Evolutionary conservation across 352 stramenopile genomes (phyloP).

Genomic region (Pythium guiyangense): DNA sequence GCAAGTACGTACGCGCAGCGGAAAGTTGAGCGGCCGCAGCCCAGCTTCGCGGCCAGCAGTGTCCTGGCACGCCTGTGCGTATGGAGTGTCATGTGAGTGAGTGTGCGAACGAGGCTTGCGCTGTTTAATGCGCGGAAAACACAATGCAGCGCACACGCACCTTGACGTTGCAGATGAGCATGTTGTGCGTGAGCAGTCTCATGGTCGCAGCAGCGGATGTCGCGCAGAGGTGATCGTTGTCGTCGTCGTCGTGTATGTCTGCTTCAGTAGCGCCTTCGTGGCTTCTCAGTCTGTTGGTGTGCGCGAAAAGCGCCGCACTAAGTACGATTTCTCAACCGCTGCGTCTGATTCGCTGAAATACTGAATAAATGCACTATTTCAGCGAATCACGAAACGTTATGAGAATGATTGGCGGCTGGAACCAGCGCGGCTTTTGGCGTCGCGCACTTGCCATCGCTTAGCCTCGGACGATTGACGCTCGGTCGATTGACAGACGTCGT

Average conservation of each 20-base stretch:
- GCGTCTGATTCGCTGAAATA: too few relatives aligned
- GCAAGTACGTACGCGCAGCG: constrained; percentile 39
- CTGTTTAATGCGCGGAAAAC: too few relatives aligned
- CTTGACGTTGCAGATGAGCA: constrained; percentile 86
- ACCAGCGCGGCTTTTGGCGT: constrained; percentile 8
- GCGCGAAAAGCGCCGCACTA: too few relatives aligned
- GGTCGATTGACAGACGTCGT: neutral
- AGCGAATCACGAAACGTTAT: neutral
- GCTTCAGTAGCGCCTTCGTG: too few relatives aligned
- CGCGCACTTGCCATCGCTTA: neutral
- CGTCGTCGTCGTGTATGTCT: neutral
- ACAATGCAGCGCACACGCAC: constrained; percentile 15
- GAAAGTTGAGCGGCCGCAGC: constrained; percentile 70
- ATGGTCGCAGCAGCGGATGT: constrained; percentile 33
- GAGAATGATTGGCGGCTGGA: constrained; percentile 39
- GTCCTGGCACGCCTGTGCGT: constrained; percentile 61
- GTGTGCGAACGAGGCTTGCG: too few relatives aligned
- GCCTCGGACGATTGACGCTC: neutral
- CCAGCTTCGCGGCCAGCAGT: constrained; percentile 60
- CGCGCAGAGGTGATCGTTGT: neutral
- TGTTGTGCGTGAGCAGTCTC: constrained; percentile 85
- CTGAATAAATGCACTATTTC: constrained; percentile 1
- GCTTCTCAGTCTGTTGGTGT: too few relatives aligned
- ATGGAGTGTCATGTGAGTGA: neutral
- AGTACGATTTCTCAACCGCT: too few relatives aligned